Evolutionary conservation across 1,284 basidiomycete species (phyloP).

Genomic region (Heterobasidion irregulare): DNA sequence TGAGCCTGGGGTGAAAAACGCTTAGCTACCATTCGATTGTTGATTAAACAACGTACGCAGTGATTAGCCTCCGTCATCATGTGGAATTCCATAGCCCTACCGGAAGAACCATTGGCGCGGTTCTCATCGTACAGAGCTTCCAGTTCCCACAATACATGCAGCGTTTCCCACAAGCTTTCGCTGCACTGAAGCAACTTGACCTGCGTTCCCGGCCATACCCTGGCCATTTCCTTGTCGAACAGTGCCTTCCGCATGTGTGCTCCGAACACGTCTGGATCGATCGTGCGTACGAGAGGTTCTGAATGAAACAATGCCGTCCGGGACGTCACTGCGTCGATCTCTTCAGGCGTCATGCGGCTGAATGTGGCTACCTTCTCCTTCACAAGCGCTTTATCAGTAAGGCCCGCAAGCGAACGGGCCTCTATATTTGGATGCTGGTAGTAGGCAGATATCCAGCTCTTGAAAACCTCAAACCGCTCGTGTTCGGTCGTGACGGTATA

Average conservation of each 20-base stretch:
- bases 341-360: background rate
- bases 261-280: background rate
- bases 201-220: background rate
- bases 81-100: background rate
- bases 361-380: background rate
- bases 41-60: background rate
- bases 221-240: background rate
- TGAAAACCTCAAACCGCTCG: background rate
- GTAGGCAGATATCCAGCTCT: background rate
- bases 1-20: background rate
- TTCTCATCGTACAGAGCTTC: background rate
- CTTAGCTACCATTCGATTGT: background rate
- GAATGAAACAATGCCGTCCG: background rate
- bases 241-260: background rate
- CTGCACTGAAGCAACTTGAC: constrained; percentile 2
- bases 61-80: background rate
- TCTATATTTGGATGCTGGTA: background rate
- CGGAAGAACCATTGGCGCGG: background rate
- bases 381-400: background rate
- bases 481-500: background rate
- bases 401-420: background rate
- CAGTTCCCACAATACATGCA: background rate
- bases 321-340: background rate
- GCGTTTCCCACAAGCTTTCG: background rate
- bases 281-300: background rate